Base-by-base conservation (phyloP, 2,329 filamentous ascomycete species). In the Neopestalotiopsis sp. region DNA sequence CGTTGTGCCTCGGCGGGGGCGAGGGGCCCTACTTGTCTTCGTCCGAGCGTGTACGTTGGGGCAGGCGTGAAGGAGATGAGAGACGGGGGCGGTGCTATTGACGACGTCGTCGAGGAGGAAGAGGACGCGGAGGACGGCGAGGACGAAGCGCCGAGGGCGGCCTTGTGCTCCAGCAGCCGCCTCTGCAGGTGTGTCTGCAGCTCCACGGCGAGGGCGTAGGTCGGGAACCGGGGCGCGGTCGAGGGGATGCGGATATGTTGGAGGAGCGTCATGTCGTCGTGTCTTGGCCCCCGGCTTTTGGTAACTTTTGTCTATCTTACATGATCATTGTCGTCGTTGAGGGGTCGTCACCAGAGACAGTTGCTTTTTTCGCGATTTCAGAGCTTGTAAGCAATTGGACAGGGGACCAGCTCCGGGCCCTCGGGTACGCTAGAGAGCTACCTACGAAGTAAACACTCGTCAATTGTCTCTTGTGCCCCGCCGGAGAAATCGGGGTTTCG, bases 11-110 rank as follows among this genome's bases (percentile, higher is more conserved):
- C 87, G 1, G 75, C 72, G 0, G 75, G 65, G 1, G 83, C 81
- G 3, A 93, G 80, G 2, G 82, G 72, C 80, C 76, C 69, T 74
- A 78, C 79, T 76, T 98, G 94, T 40, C 96, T 92, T 5, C 95
- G 92, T 67, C 96, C 96, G 72, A 95, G 92, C 14, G 95, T 98
- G 81, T 96, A 98, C 61, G 94, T 94, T 1, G 95, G 94, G 42
- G 86, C 83, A 62, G 94, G 92, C 67, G 93, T 91, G 80, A 97
- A 96, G 72, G 94, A 94, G 71, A 98, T 85, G 72, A 98, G 85
- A 40, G 89, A 90, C 32, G 94, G 93, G 14, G 84, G 83, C 1
- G 92, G 92, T 9, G 86, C 1, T 14, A 5, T 3, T 79, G 72
- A n/a, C 73, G 67, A 69, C 70, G 64, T 75, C 74, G 66, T 69